Base-by-base conservation (phyloP, 192 early-diverging fungal genomes). In the Coemansia sp. region DNA sequence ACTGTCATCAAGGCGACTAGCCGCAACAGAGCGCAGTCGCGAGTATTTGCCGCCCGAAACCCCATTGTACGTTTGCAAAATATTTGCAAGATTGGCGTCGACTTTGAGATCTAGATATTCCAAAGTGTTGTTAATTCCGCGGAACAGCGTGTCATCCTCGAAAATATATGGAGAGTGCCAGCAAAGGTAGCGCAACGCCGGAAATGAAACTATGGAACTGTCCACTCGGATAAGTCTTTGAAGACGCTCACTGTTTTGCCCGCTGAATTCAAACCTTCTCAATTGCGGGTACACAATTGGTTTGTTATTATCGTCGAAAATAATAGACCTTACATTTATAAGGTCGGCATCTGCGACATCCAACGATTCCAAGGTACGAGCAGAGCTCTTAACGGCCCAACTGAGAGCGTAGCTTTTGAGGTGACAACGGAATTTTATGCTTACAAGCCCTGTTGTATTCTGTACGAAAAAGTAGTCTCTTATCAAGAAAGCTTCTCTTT, bases 91-190 rank as follows among this genome's bases (percentile, higher is more conserved):
- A 0, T 20, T 62, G 12, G n/a, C 10, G 23, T 77, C 76, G 23
- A 77, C 30, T 39, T 44, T 56, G 7, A 77, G 60, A 21, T 72
- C 60, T 26, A 77, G 36, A 38, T 71, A 61, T 35, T 36, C 63
- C 62, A 24, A 68, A 39, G 35, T 64, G 66, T 16, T 39, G 16
- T 7, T 38, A 51, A 36, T 24, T 0, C 61, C 69, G 11, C 62
- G 68, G 44, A 69, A 68, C 14, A 71, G 35, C 16, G 26, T 35
- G 20, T 59, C 34, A 15, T 35, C 34, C 15, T 18, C 57, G 9
- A 59, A 59, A 18, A 38, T 38, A n/a, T 59, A 59, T 2, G 4
- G 6, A 15, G 57, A 59, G 12, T 34, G 18, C 34, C 30, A 36
- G 0, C n/a, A 49, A 9, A 77, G 75, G n/a, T 66, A 59, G 5